Evolutionary conservation across 1,139 yeast genomes (phyloP).

Genomic region (Kodamaea ohmeri): DNA sequence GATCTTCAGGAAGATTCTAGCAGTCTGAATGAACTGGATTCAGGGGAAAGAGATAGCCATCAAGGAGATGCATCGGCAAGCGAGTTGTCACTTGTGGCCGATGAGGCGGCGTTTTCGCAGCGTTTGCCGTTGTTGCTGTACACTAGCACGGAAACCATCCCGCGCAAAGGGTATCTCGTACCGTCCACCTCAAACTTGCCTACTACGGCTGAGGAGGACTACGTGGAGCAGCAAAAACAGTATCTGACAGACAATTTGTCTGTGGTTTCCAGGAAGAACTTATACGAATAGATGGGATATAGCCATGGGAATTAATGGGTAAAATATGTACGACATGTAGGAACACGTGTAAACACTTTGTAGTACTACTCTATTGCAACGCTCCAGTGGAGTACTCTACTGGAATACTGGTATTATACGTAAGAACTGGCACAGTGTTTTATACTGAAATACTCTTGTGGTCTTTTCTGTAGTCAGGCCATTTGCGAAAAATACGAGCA

Average conservation of each 20-base stretch:
- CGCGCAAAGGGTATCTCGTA: slow-evolving; percentile 10
- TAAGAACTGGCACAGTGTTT: too few relatives aligned
- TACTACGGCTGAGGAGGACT: slow-evolving; percentile 10
- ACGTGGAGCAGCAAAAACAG: slow-evolving; percentile 8
- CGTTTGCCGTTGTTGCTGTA: slow-evolving; percentile 32
- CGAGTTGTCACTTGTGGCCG: slow-evolving; percentile 8
- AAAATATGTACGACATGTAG: not conserved
- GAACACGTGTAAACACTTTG: too few relatives aligned
- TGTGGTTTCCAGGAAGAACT: slow-evolving; percentile 7
- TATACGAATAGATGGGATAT: slow-evolving; percentile 4
- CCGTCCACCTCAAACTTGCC: slow-evolving; percentile 9
- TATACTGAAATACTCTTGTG: too few relatives aligned
- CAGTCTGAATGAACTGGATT: not conserved
- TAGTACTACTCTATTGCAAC: too few relatives aligned
- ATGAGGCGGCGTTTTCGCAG: slow-evolving; percentile 29
- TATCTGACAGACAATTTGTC: slow-evolving; percentile 13
- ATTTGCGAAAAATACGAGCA: slow-evolving; percentile 1
- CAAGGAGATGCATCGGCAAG: not conserved
- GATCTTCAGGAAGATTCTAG: too few relatives aligned
- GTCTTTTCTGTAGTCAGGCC: too few relatives aligned
- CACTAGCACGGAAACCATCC: slow-evolving; percentile 25
- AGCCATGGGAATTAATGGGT: not conserved
- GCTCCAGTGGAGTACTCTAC: too few relatives aligned
- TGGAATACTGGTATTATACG: too few relatives aligned
- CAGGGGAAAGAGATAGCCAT: not conserved